phyloP scores from a whole-genome alignment of 139 green algal genomes.

The Picochlorum sp. region DNA sequence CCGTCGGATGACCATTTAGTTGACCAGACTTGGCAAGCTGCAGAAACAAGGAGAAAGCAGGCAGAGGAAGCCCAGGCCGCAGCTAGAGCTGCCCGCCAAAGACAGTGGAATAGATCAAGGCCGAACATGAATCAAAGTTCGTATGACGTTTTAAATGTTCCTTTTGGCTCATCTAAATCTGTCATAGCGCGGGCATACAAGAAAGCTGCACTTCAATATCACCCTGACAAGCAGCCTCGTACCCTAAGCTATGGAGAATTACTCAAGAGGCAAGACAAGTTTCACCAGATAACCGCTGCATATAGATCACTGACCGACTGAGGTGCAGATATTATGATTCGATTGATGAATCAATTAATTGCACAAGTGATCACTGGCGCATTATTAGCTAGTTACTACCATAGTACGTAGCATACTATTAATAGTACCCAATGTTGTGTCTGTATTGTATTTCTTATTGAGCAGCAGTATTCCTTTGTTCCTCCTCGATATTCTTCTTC shows the following conservation, averaged over 20 bases:
- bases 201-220: slow-evolving; percentile 6
- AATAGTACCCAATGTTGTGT: too few relatives aligned
- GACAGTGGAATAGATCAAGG: background rate
- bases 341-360: too few relatives aligned
- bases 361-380: too few relatives aligned
- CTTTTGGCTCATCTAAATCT: background rate
- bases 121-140: slow-evolving; percentile 1
- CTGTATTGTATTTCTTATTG: too few relatives aligned
- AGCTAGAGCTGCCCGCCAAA: background rate
- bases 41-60: background rate
- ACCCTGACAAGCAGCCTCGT: slow-evolving; percentile 12
- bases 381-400: too few relatives aligned
- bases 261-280: background rate
- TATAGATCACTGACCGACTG: background rate
- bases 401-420: too few relatives aligned
- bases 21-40: background rate
- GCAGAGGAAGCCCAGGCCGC: background rate
- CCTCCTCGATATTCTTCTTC: too few relatives aligned
- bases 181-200: slow-evolving; percentile 10
- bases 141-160: slow-evolving; percentile 4
- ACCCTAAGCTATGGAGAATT: background rate
- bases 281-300: background rate
- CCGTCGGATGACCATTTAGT: slow-evolving; percentile 5
- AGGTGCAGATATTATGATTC: too few relatives aligned
- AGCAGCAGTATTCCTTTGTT: too few relatives aligned